Percentiles rank a stretch among this genome's conserved stretches.
These are phyloP conservation scores for Apiospora sp. DNA, from an alignment of 2,329 filamentous ascomycete genomes.

Conservation along the genomic window DNA sequence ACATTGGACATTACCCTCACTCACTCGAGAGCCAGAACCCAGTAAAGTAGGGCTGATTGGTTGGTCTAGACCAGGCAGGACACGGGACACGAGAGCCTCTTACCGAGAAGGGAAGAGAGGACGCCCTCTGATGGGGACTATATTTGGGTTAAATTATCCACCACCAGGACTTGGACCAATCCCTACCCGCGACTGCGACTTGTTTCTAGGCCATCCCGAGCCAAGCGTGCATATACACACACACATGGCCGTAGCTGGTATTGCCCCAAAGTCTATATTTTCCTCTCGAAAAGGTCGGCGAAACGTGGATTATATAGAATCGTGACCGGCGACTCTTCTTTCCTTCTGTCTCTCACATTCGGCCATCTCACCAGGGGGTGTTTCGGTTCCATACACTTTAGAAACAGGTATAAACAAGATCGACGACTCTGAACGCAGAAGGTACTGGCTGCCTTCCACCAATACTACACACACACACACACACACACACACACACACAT, in stretches of 20 bases:
- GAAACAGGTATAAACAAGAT: conserved; percentile 20
- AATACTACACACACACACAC: neutral
- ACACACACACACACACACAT: neutral
- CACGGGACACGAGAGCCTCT: neutral
- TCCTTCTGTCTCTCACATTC: neutral
- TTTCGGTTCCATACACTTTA: conserved; percentile 1
- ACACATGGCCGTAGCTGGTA: neutral
- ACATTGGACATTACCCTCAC: neutral
- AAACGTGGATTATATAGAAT: conserved; percentile 6
- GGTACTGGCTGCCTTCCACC: neutral
- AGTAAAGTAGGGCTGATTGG: neutral
- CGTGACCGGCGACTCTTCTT: neutral
- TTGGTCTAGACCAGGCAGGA: neutral
- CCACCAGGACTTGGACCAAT: neutral
- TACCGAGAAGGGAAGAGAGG: neutral
- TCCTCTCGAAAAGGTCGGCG: neutral
- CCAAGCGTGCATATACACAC: neutral
- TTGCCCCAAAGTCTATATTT: neutral
- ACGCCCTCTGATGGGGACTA: neutral
- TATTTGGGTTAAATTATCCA: no score
- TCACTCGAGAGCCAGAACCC: no score
- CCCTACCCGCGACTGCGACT: neutral
- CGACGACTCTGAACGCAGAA: conserved; percentile 2
- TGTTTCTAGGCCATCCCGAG: conserved; percentile 6
- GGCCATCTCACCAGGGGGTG: conserved; percentile 3